Evolutionary conservation across 2,329 filamentous ascomycete genomes (phyloP), one percentile per base, ranked within the genome.

Genomic region (Botrytis tulipae): DNA sequence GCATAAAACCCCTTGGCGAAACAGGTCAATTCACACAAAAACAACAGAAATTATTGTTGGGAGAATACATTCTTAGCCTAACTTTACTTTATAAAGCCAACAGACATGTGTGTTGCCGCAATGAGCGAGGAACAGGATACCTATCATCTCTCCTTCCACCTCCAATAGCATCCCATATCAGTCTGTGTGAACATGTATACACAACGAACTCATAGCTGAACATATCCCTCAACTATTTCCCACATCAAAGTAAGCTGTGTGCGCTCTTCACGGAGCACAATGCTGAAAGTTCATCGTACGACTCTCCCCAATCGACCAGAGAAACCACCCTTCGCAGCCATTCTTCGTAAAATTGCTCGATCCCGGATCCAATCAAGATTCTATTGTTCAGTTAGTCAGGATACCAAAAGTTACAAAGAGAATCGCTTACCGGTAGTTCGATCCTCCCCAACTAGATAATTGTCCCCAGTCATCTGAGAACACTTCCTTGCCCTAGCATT

Each of bases 391-490:
- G 0, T 51, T 54, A 51, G 46, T 20, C 2, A 54, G 10, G 7
- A 37, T 10, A 12, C 12, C 8, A 16, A 51, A 35, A 6, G 22
- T 20, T 51, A 10, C 12, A 51, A 4, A 37, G 4, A 37, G 3
- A 51, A 12, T 8, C 20, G 8, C 44, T 40, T 54, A 51, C 63
- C 32, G 6, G 1, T 37, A 51, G 2, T 8, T 20, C 22, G 12
- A 37, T 16, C 20, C 44, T 51, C 63, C 12, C 18, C 20, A 16
- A 54, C 14, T 4, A 51, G 8, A 20, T n/a, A 66, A 2, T 25
- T 20, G 0, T 22, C 14, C 5, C 5, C 14, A 16, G 1, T 61
- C 32, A 18, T 48, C 3, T 16, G 9, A 37, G 12, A 5, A 9
- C 2, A 0, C 3, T n/a, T 37, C 32, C 12, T 37, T 4, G 32